Conservation (phyloP, 2,329 filamentous ascomycete genomes). For the Plenodomus lindquistii region DNA sequence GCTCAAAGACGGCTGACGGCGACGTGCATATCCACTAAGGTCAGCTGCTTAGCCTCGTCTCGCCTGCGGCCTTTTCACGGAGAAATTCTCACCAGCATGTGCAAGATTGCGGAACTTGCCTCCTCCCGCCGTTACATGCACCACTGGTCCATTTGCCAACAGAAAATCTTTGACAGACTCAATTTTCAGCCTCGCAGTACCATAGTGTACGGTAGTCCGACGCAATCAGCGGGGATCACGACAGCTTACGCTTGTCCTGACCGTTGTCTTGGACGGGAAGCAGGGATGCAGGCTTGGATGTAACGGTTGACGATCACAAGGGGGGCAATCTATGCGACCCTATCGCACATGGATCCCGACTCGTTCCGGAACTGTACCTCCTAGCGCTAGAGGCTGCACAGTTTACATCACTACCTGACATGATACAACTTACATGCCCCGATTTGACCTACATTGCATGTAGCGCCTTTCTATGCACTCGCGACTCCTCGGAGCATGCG, state of each 20-base stretch:
- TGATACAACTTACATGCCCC: slow-evolving; percentile 13
- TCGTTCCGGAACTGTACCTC: slow-evolving; percentile 32
- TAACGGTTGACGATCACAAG: slow-evolving; percentile 40
- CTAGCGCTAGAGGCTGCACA: slow-evolving; percentile 19
- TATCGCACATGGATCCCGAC: slow-evolving; percentile 35
- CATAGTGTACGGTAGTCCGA: slow-evolving; percentile 1
- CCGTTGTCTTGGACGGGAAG: slow-evolving; percentile 30
- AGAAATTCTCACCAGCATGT: not conserved
- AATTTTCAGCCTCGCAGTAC: slow-evolving; percentile 9
- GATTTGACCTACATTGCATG: slow-evolving; percentile 16
- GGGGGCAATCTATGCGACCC: slow-evolving; percentile 32
- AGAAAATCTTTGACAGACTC: not conserved
- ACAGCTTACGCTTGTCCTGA: slow-evolving; percentile 11
- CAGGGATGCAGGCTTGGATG: slow-evolving; percentile 34
- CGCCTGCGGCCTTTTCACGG: not conserved
- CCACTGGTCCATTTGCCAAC: not conserved
- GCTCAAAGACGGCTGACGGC: slow-evolving; percentile 28
- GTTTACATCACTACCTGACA: slow-evolving; percentile 12
- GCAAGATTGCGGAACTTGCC: not conserved
- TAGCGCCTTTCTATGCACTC: not conserved
- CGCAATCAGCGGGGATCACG: slow-evolving; percentile 1
- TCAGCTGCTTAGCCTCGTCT: slow-evolving; percentile 28
- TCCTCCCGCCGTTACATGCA: not conserved
- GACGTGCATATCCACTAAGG: slow-evolving; percentile 32
- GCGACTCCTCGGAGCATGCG: not conserved